Evolutionary conservation across 805 yeast species (phyloP).

Genomic region (Lipomyces oligophaga): DNA sequence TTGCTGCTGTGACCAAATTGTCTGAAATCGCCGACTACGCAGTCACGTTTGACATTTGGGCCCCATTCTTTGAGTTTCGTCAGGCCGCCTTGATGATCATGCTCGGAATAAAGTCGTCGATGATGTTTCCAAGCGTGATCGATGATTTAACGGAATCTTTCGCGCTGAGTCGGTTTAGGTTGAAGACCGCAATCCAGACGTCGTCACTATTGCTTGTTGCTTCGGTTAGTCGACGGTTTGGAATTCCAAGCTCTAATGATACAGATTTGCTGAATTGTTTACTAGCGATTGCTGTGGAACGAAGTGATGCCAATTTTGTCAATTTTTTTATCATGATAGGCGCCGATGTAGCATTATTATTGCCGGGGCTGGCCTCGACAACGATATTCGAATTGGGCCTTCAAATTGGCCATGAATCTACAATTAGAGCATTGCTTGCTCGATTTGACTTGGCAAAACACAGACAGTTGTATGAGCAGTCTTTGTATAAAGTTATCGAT

Average conservation of each 20-base stretch:
- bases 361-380: not conserved
- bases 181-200: not conserved
- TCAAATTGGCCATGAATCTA: not conserved
- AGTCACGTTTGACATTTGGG: not conserved
- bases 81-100: not conserved
- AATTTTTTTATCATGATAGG: not conserved
- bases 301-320: not conserved
- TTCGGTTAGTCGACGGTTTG: not conserved
- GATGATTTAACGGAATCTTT: not conserved
- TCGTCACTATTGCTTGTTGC: not conserved
- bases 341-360: not conserved
- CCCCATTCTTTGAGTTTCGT: not conserved
- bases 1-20: not conserved
- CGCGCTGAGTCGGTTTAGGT: not conserved
- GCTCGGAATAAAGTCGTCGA: not conserved
- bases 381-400: not conserved
- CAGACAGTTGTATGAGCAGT: not conserved
- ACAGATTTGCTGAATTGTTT: not conserved
- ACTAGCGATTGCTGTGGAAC: not conserved
- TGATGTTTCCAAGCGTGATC: not conserved
- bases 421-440: not conserved
- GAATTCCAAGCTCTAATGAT: not conserved
- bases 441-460: not conserved
- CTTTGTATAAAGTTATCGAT: not conserved
- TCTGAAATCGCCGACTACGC: not conserved